These are phyloP conservation scores for Paxillus involutus DNA, from an alignment of 768 basidiomycete species.

Conservation along the genomic window DNA sequence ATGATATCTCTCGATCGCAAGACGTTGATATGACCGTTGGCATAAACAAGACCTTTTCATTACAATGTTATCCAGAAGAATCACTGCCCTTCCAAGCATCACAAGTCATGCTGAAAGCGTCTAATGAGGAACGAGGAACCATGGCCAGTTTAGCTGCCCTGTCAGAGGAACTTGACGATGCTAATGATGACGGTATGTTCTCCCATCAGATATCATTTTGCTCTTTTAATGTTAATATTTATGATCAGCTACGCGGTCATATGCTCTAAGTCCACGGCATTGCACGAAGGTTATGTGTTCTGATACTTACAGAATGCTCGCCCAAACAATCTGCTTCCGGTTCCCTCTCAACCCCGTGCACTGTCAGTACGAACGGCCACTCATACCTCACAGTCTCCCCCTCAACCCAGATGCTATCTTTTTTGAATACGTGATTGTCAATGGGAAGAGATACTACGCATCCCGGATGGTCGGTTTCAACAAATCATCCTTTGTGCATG, in stretches of 20 bases:
- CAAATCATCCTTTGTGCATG: background rate
- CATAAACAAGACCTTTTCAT: background rate
- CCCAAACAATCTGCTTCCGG: background rate
- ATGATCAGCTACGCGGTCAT: background rate
- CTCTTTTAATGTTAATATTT: background rate
- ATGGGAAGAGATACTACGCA: background rate
- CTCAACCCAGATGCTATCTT: background rate
- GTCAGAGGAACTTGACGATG: constrained; percentile 21
- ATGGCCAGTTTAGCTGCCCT: constrained; percentile 8
- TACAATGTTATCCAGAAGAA: background rate
- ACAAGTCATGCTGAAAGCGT: constrained; percentile 12
- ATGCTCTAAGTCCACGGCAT: constrained; percentile 2
- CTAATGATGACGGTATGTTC: constrained; percentile 19
- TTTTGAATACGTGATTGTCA: background rate
- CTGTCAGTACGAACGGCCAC: background rate
- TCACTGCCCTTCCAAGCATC: background rate
- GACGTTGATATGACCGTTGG: constrained; percentile 2
- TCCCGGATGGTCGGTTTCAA: background rate
- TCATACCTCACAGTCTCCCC: background rate
- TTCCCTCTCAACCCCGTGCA: constrained; percentile 1
- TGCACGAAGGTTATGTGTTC: background rate
- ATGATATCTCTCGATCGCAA: too few species aligned
- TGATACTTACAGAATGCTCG: background rate
- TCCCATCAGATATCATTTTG: background rate
- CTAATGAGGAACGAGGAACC: constrained; percentile 7